Evolutionary conservation across 2,329 filamentous ascomycete genomes (phyloP).

Genomic region (Cryphonectria naterciae): DNA sequence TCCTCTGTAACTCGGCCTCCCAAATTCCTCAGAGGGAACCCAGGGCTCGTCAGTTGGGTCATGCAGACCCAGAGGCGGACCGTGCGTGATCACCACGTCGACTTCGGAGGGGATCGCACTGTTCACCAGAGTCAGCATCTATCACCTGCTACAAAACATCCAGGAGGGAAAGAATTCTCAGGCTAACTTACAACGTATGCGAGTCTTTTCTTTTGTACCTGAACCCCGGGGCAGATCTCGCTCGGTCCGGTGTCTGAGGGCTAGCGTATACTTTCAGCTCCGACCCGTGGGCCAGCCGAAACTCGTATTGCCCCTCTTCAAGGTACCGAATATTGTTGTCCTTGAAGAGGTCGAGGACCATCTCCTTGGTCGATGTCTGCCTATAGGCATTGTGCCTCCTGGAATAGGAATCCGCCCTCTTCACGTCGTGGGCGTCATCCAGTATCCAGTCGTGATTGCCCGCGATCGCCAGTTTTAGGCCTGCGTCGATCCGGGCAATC

Average conservation of each 20-base stretch:
- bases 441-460: conserved; percentile 57
- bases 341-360: conserved; percentile 10
- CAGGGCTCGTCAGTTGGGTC: not conserved
- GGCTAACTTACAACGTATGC: conserved; percentile 33
- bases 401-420: conserved; percentile 21
- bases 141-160: not conserved
- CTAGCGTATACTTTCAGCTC: conserved; percentile 49
- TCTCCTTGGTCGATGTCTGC: not conserved
- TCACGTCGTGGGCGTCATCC: conserved; percentile 32
- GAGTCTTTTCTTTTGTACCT: conserved; percentile 43
- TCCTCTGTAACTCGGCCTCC: conserved; percentile 41
- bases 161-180: too few relatives aligned
- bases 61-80: conserved; percentile 35
- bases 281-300: conserved; percentile 47
- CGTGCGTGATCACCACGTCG: conserved; percentile 43
- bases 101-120: conserved; percentile 32
- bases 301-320: conserved; percentile 46
- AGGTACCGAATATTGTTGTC: conserved; percentile 42
- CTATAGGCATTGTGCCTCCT: not conserved
- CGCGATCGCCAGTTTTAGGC: conserved; percentile 53
- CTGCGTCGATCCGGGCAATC: conserved; percentile 41
- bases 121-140: not conserved
- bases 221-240: conserved; percentile 44
- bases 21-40: conserved; percentile 41
- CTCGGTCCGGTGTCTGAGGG: conserved; percentile 46